A percentile compares a stretch with the other conserved stretches of the same genome.
Evolutionary conservation across 2,329 filamentous ascomycete genomes (phyloP).

Genomic region (Cytospora chrysosperma): DNA sequence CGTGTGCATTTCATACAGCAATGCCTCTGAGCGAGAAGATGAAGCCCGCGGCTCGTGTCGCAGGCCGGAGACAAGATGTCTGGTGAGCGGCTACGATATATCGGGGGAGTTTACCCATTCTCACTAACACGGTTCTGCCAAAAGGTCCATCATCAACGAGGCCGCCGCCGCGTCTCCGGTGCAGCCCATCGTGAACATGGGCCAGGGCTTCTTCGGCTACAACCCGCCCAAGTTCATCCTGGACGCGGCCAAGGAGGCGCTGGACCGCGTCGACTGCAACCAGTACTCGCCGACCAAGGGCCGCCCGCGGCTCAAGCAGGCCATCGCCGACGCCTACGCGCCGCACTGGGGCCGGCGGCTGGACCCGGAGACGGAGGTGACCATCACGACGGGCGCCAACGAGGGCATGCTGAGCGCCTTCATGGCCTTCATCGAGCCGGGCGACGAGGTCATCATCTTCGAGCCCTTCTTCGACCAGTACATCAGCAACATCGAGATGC

Average conservation of each 20-base stretch:
- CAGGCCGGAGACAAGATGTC: slow-evolving; percentile 41
- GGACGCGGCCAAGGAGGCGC: slow-evolving; percentile 83
- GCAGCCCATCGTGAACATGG: slow-evolving; percentile 55
- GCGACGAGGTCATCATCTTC: slow-evolving; percentile 96
- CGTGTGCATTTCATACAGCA: slow-evolving; percentile 30
- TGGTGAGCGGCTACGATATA: slow-evolving; percentile 32
- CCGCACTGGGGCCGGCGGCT: slow-evolving; percentile 80
- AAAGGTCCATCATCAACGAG: slow-evolving; percentile 55
- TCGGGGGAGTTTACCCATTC: too few species aligned
- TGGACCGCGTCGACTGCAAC: slow-evolving; percentile 93
- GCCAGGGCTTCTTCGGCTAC: slow-evolving; percentile 78
- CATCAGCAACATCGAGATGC: slow-evolving; percentile 98
- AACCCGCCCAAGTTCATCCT: slow-evolving; percentile 91
- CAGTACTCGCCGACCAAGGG: slow-evolving; percentile 98
- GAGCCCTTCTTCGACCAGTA: slow-evolving; percentile 99
- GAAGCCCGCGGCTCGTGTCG: slow-evolving; percentile 40
- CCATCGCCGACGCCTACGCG: slow-evolving; percentile 88
- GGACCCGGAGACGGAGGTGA: slow-evolving; percentile 88
- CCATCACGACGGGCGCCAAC: slow-evolving; percentile 89
- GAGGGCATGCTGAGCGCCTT: slow-evolving; percentile 95
- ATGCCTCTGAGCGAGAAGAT: slow-evolving; percentile 38
- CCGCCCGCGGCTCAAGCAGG: slow-evolving; percentile 85
- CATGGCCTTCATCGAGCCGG: slow-evolving; percentile 93
- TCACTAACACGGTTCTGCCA: background rate
- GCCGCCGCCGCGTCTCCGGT: slow-evolving; percentile 49